Evolutionary conservation across 2,329 filamentous ascomycete genomes (phyloP), one percentile per base, ranked within the genome.

Genomic region (Purpureocillium lavendulum): DNA sequence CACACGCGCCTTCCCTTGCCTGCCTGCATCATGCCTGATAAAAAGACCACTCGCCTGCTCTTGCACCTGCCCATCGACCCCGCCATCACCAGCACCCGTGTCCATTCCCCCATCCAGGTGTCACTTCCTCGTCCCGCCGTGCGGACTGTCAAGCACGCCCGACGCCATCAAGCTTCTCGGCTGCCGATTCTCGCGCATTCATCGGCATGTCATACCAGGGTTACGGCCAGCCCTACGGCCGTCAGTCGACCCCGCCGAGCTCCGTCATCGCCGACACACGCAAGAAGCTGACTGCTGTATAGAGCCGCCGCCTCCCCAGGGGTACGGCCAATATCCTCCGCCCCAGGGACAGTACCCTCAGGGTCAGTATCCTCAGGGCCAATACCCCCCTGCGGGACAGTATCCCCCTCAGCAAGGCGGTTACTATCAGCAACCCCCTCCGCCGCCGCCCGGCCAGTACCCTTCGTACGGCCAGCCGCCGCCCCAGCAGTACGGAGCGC

Each of bases 241-340:
- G 61, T 65, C 40, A 57, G 61, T 62, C 35, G 24, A 30, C 17
- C 13, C 18, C 30, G 32, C 24, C 33, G 33, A 26, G 9, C 29
- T 13, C 14, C 15, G n/a, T 32, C 17, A 10, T 26, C 21, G 21
- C 10, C 21, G 10, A 26, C 21, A n/a, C n/a, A n/a, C 21, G 21
- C 21, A 5, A 6, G 6, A 26, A 5, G 21, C 21, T 26, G 10
- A 26, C 21, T 10, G 5, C 10, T 26, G 21, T 10, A 10, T 10
- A 57, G 58, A 62, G 38, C 60, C 50, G 21, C 53, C 54, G 33
- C 61, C 58, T 30, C 55, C 55, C 24, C 62, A 65, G 45, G 64
- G 62, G 47, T 66, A 67, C 47, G 60, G 61, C 30, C 60, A 60
- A 30, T 55, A 61, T 38, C 61, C 58, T 10, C 33, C 28, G 28